These are phyloP conservation scores for Aspergillus sp. DNA, from an alignment of 2,329 filamentous ascomycete species.

Conservation along the genomic window DNA sequence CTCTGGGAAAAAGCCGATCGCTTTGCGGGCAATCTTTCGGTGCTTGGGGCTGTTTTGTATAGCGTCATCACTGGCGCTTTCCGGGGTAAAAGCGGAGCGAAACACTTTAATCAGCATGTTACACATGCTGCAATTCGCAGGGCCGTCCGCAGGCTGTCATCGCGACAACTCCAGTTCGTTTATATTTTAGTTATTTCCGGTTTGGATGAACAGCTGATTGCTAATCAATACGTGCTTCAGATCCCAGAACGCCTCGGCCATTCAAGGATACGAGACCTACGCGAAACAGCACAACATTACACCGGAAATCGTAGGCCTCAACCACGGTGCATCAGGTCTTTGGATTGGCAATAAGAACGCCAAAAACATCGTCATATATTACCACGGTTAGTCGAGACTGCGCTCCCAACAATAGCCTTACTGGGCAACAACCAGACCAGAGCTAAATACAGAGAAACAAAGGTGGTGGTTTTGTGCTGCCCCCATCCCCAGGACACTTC, in stretches of 20 bases:
- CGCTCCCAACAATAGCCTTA: background rate
- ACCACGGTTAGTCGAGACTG: constrained; percentile 31
- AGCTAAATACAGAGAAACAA: background rate
- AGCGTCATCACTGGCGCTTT: constrained; percentile 38
- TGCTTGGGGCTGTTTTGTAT: constrained; percentile 28
- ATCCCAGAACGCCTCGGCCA: constrained; percentile 24
- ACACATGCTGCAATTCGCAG: constrained; percentile 30
- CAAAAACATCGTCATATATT: constrained; percentile 40
- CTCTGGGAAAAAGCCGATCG: constrained; percentile 37
- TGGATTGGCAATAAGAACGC: constrained; percentile 43
- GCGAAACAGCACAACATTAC: constrained; percentile 27
- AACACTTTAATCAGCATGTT: constrained; percentile 37
- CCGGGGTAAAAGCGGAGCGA: constrained; percentile 38
- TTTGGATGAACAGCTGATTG: background rate
- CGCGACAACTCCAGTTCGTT: constrained; percentile 35
- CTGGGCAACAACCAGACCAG: background rate
- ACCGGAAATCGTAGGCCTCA: constrained; percentile 30
- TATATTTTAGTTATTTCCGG: background rate
- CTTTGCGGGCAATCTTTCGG: constrained; percentile 24
- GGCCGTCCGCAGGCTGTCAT: constrained; percentile 21
- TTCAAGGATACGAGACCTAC: constrained; percentile 24
- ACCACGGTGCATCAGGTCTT: constrained; percentile 33
- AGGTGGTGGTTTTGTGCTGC: constrained; percentile 51
- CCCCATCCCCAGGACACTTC: constrained; percentile 36
- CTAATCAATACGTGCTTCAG: constrained; percentile 16